Conservation (phyloP, 2,329 filamentous ascomycete genomes). For the Fusarium sp. region DNA sequence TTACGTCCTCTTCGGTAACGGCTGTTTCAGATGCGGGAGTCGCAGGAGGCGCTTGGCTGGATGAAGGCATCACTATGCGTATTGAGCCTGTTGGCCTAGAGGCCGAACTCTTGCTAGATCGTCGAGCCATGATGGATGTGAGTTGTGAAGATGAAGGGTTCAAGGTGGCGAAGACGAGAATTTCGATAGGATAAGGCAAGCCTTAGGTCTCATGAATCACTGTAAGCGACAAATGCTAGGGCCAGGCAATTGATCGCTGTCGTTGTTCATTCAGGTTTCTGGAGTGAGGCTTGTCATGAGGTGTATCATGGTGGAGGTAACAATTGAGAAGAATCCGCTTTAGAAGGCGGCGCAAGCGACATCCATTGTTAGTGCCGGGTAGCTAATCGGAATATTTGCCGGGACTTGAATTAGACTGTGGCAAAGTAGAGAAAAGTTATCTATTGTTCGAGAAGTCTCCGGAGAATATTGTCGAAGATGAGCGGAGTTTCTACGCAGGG, state of each 20-base stretch:
- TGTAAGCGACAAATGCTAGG: neutral
- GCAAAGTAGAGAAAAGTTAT: constrained; percentile 20
- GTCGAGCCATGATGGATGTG: constrained; percentile 38
- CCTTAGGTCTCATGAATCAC: neutral
- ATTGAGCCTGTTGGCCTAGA: constrained; percentile 34
- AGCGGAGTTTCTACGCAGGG: neutral
- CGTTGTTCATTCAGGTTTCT: constrained; percentile 30
- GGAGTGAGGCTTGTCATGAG: constrained; percentile 56
- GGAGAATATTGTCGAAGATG: neutral
- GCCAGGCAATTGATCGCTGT: neutral
- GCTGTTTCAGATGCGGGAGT: constrained; percentile 48
- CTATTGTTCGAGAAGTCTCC: neutral
- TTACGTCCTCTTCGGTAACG: constrained; percentile 56
- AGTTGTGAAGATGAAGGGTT: neutral
- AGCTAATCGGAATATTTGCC: constrained; percentile 23
- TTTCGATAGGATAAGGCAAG: constrained; percentile 12
- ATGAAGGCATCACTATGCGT: constrained; percentile 36
- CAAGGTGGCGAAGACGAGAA: constrained; percentile 27
- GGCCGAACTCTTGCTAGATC: constrained; percentile 38
- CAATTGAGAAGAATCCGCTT: constrained; percentile 55
- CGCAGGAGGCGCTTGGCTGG: constrained; percentile 17
- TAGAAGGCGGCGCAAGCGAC: constrained; percentile 55
- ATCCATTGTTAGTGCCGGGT: constrained; percentile 40
- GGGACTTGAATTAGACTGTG: constrained; percentile 12
- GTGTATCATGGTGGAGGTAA: constrained; percentile 65